Conservation (phyloP, 768 basidiomycete genomes). For the Lactarius deliciosus region DNA sequence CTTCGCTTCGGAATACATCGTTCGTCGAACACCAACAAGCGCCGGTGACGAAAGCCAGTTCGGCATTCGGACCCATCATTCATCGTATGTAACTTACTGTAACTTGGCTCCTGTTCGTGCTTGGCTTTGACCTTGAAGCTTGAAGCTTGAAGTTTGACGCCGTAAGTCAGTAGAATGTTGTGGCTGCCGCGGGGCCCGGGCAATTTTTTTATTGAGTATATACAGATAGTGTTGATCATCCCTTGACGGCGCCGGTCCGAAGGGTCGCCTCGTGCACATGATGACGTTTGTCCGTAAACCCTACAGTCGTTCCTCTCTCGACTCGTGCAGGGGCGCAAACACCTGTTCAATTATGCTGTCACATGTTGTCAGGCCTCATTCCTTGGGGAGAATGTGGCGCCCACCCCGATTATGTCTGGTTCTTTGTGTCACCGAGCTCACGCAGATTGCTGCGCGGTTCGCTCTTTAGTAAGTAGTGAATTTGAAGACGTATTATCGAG, state of each 20-base stretch:
- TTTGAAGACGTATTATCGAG: background rate
- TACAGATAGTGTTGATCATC: background rate
- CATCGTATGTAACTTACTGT: background rate
- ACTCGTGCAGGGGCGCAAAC: conserved; percentile 3
- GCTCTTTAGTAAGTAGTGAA: background rate
- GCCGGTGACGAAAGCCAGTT: background rate
- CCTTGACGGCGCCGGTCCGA: background rate
- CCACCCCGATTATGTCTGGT: background rate
- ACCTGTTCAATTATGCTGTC: background rate
- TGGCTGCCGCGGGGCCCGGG: background rate
- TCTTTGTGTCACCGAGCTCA: background rate
- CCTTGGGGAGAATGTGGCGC: conserved; percentile 5
- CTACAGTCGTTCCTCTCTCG: background rate
- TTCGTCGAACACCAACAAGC: background rate
- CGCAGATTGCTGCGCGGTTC: background rate
- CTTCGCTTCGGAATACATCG: background rate
- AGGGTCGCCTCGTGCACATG: background rate
- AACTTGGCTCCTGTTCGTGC: background rate
- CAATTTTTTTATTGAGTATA: background rate
- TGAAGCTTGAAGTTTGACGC: background rate
- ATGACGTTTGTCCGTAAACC: conserved; percentile 6
- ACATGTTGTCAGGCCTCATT: background rate
- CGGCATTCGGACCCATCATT: conserved; percentile 2
- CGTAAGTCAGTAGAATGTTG: background rate
- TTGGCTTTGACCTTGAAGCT: background rate